phyloP scores from a whole-genome alignment of 352 stramenopile species.

The Phytophthora litchii region DNA sequence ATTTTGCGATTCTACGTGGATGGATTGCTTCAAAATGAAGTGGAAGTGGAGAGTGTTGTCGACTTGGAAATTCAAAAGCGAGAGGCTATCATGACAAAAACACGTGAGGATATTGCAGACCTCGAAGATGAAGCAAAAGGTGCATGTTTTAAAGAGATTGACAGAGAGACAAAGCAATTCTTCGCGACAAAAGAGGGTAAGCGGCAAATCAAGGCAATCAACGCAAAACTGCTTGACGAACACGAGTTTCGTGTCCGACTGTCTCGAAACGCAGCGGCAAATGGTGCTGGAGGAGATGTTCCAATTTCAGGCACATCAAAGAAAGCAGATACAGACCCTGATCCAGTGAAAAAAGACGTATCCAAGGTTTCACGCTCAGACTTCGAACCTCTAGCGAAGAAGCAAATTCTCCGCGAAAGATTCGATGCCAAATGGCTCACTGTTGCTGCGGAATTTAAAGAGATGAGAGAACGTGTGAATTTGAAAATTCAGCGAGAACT shows the following conservation, averaged over 20 bases:
- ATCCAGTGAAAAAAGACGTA: constrained; percentile 53
- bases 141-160: constrained; percentile 74
- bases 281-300: neutral
- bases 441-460: constrained; percentile 65
- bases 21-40: constrained; percentile 66
- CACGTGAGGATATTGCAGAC: constrained; percentile 73
- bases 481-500: constrained; percentile 75
- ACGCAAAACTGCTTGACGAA: constrained; percentile 80
- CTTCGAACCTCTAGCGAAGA: constrained; percentile 85
- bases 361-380: constrained; percentile 69
- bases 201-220: constrained; percentile 58
- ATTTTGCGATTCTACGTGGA: constrained; percentile 86
- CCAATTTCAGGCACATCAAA: constrained; percentile 8
- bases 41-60: constrained; percentile 78
- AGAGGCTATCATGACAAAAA: constrained; percentile 73
- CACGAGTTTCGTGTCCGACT: constrained; percentile 84
- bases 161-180: constrained; percentile 63
- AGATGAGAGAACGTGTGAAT: constrained; percentile 76
- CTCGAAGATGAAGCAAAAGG: constrained; percentile 79
- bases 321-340: constrained; percentile 1
- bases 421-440: constrained; percentile 68
- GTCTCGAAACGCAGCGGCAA: constrained; percentile 40
- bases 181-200: constrained; percentile 81
- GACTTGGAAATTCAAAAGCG: constrained; percentile 66
- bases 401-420: constrained; percentile 74